Evolutionary conservation across 352 stramenopile species (phyloP).

Genomic region (Globisporangium barbulae): DNA sequence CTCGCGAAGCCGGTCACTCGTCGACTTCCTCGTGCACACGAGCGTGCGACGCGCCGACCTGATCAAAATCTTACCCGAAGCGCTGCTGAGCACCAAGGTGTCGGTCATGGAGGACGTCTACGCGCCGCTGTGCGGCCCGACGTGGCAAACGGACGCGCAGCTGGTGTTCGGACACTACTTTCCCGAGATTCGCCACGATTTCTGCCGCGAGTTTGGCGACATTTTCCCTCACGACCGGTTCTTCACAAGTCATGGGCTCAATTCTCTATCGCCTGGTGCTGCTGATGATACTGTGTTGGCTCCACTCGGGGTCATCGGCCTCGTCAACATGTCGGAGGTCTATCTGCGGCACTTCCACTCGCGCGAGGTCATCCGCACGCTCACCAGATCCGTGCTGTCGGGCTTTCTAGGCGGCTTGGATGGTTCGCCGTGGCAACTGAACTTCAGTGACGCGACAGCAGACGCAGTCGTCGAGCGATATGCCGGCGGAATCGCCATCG

Average conservation of each 20-base stretch:
- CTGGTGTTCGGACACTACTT: constrained; percentile 42
- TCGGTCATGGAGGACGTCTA: constrained; percentile 36
- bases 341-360: constrained; percentile 36
- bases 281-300: neutral
- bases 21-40: constrained; percentile 33
- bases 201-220: constrained; percentile 34
- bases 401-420: constrained; percentile 21
- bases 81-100: constrained; percentile 19
- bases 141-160: constrained; percentile 24
- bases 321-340: constrained; percentile 27
- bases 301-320: constrained; percentile 5
- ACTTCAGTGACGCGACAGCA: constrained; percentile 21
- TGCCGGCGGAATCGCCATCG: constrained; percentile 25
- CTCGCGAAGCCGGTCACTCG: constrained; percentile 14
- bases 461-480: constrained; percentile 26
- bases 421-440: neutral
- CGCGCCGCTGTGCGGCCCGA: constrained; percentile 30
- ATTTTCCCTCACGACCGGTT: constrained; percentile 32
- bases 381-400: constrained; percentile 38
- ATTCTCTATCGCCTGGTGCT: neutral
- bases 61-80: constrained; percentile 19
- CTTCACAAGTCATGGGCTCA: constrained; percentile 21
- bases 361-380: constrained; percentile 25
- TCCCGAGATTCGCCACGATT: constrained; percentile 32
- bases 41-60: constrained; percentile 27